phyloP scores from a whole-genome alignment of 768 basidiomycete genomes.

The Daedalea quercina region DNA sequence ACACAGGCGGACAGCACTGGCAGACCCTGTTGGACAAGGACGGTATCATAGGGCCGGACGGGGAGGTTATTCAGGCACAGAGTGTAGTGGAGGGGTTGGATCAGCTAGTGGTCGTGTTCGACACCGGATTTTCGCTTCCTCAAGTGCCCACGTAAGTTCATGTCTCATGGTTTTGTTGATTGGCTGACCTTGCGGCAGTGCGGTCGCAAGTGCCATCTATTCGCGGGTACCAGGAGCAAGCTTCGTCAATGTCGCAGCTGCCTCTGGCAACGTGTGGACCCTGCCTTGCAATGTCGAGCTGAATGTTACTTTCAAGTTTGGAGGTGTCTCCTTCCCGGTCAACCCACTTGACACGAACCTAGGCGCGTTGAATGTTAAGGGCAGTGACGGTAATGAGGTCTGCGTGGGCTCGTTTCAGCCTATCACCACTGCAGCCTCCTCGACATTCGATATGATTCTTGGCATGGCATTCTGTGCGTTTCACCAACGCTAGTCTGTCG shows the following conservation, averaged over 20 bases:
- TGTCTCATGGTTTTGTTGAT: neutral
- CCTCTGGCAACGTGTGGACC: conserved; percentile 21
- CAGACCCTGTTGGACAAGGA: conserved; percentile 24
- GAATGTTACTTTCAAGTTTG: conserved; percentile 28
- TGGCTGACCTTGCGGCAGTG: neutral
- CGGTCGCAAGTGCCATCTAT: conserved; percentile 28
- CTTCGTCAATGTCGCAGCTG: conserved; percentile 7
- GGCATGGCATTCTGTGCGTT: conserved; percentile 31
- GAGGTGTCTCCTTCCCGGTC: conserved; percentile 25
- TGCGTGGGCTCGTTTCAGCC: conserved; percentile 32
- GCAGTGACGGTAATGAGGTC: conserved; percentile 20
- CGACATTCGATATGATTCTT: conserved; percentile 26
- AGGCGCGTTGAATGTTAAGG: conserved; percentile 13
- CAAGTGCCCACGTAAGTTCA: conserved; percentile 25
- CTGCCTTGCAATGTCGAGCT: conserved; percentile 27
- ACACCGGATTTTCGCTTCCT: conserved; percentile 25
- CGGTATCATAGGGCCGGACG: conserved; percentile 30
- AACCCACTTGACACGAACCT: conserved; percentile 28
- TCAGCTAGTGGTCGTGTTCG: conserved; percentile 22
- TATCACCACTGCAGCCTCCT: conserved; percentile 13
- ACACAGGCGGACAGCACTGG: conserved; percentile 24
- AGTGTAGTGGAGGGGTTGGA: conserved; percentile 8
- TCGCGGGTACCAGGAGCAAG: conserved; percentile 25
- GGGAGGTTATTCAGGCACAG: conserved; percentile 14
- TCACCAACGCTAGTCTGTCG: too few species aligned